phyloP scores from a whole-genome alignment of 306 rosid species.

The Pyrus betulifolia region DNA sequence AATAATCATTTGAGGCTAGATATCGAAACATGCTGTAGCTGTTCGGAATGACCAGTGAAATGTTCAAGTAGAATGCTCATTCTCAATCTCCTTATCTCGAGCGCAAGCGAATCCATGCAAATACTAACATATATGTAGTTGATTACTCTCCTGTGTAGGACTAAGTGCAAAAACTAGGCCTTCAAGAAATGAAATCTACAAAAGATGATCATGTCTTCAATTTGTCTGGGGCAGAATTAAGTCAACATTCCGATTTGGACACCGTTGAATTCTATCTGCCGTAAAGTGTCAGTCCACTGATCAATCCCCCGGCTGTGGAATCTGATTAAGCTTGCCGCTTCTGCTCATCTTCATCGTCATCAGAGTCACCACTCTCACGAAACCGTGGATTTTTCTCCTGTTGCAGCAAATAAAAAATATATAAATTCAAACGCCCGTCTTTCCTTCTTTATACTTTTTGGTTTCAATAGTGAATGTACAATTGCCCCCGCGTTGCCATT shows the following conservation, averaged over 20 bases:
- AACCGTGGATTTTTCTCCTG: constrained; percentile 98
- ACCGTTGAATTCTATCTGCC: not conserved
- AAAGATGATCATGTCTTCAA: not conserved
- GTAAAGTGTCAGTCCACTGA: not conserved
- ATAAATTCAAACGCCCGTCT: not conserved
- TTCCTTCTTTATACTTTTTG: not conserved
- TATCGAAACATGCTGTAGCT: not conserved
- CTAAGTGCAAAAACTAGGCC: not conserved
- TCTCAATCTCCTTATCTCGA: not conserved
- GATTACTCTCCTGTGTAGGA: not conserved
- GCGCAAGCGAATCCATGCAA: not conserved
- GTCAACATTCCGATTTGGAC: not conserved
- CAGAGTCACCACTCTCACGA: constrained; percentile 97
- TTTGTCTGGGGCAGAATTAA: not conserved
- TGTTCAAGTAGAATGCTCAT: not conserved
- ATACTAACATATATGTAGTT: not conserved
- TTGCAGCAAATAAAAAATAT: not conserved
- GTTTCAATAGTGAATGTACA: not conserved
- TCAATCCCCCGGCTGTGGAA: not conserved
- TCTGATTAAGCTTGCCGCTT: constrained; percentile 35
- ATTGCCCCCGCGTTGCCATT: not conserved
- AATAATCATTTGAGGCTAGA: not conserved
- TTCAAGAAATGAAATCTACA: not conserved
- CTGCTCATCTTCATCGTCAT: constrained; percentile 83
- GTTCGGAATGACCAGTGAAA: not conserved